Conservation (phyloP, 805 yeast species). For the Nadsonia fulvescens region DNA sequence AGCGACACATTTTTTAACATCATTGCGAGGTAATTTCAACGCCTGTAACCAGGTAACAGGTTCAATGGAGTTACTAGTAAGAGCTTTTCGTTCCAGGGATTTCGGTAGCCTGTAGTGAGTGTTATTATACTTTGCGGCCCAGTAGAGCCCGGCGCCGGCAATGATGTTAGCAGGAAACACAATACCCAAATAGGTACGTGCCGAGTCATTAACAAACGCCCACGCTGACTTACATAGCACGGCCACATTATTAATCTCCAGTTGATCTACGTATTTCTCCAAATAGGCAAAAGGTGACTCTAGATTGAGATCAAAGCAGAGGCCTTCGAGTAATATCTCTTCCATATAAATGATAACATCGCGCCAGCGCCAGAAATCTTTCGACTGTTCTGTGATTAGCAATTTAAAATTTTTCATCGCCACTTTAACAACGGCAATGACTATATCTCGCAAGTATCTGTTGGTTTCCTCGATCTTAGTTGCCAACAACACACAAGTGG, state of each 20-base stretch:
- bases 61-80: background rate
- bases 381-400: conserved; percentile 26
- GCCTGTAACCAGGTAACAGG: no score
- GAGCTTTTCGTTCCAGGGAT: background rate
- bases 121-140: conserved; percentile 14
- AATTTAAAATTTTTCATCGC: conserved; percentile 26
- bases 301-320: conserved; percentile 31
- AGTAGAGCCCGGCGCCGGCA: conserved; percentile 23
- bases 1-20: no score
- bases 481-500: conserved; percentile 32
- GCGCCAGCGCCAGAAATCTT: conserved; percentile 34
- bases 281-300: conserved; percentile 22
- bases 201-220: conserved; percentile 23
- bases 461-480: conserved; percentile 36
- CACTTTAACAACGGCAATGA: conserved; percentile 28
- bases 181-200: conserved; percentile 20
- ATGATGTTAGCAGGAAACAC: conserved; percentile 16
- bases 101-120: background rate
- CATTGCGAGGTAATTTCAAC: no score
- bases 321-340: conserved; percentile 25
- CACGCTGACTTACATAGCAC: conserved; percentile 16
- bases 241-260: conserved; percentile 10
- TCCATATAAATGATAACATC: conserved; percentile 29
- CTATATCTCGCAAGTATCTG: conserved; percentile 30
- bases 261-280: conserved; percentile 9